Percentiles rank a stretch among this genome's conserved stretches.
phyloP scores from a whole-genome alignment of 805 yeast species.

The Metschnikowia kunwiensis region DNA sequence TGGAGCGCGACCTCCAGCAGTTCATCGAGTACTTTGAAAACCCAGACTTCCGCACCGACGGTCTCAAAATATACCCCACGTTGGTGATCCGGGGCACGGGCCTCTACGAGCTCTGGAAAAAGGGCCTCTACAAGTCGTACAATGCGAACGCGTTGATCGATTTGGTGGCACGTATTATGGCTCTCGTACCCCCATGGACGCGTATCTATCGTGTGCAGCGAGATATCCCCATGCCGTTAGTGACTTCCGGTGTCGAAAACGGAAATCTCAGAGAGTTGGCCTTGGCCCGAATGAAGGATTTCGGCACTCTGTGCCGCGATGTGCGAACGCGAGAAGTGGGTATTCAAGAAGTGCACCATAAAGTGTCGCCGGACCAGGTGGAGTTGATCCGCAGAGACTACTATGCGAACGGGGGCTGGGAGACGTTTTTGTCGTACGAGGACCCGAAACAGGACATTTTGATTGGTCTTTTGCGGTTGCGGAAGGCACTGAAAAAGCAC shows the following conservation, averaged over 20 bases:
- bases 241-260: constrained; percentile 95
- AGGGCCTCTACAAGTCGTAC: constrained; percentile 90
- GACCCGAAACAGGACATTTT: constrained; percentile 96
- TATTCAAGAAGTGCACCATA: constrained; percentile 96
- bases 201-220: constrained; percentile 97
- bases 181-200: constrained; percentile 98
- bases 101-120: constrained; percentile 93
- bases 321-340: constrained; percentile 98
- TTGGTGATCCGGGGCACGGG: constrained; percentile 97
- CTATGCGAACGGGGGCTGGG: constrained; percentile 98
- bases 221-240: constrained; percentile 98
- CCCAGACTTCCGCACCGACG: constrained; percentile 96
- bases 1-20: constrained; percentile 96
- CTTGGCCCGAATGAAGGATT: constrained; percentile 95
- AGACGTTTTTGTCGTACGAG: constrained; percentile 91
- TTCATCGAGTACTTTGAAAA: constrained; percentile 95
- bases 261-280: constrained; percentile 96
- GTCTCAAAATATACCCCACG: constrained; percentile 92
- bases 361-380: constrained; percentile 94
- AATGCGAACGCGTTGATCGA: constrained; percentile 93
- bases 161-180: constrained; percentile 91
- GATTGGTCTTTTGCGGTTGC: constrained; percentile 82
- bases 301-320: constrained; percentile 93
- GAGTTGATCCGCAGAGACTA: constrained; percentile 94
- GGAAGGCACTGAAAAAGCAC: constrained; percentile 84